Evolutionary conservation across 1,139 yeast genomes (phyloP).

Genomic region (Lodderomyces metapsilosis): DNA sequence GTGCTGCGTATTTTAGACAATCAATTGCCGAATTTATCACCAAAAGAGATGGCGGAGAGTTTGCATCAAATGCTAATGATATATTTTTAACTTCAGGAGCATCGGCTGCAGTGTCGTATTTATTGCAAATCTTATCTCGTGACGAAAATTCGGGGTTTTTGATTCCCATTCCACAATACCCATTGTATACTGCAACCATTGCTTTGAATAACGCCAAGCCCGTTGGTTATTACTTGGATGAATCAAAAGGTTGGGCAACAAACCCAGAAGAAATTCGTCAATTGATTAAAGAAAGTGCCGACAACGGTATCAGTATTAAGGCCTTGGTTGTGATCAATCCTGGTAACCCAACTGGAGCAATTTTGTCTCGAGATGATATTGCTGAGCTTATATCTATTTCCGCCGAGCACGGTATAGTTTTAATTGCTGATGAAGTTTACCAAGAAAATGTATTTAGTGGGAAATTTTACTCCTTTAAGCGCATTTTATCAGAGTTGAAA

Average conservation of each 20-base stretch:
- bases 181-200: slow-evolving; percentile 89
- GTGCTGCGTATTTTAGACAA: slow-evolving; percentile 67
- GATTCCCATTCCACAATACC: slow-evolving; percentile 97
- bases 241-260: slow-evolving; percentile 79
- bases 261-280: slow-evolving; percentile 63
- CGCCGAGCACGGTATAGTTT: slow-evolving; percentile 77
- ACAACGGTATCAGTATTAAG: slow-evolving; percentile 62
- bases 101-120: slow-evolving; percentile 79
- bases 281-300: slow-evolving; percentile 51
- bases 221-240: slow-evolving; percentile 85
- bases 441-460: slow-evolving; percentile 85
- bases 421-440: slow-evolving; percentile 98
- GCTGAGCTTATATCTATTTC: slow-evolving; percentile 72
- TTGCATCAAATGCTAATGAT: slow-evolving; percentile 58
- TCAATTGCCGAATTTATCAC: slow-evolving; percentile 80
- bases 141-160: slow-evolving; percentile 76
- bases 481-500: slow-evolving; percentile 63
- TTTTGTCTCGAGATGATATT: slow-evolving; percentile 64
- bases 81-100: slow-evolving; percentile 92
- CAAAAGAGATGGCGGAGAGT: slow-evolving; percentile 51
- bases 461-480: slow-evolving; percentile 63
- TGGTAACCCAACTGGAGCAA: slow-evolving; percentile 96
- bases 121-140: slow-evolving; percentile 67
- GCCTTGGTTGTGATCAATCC: slow-evolving; percentile 94
- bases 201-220: slow-evolving; percentile 80